Conservation (phyloP, 441 rosid species). For the Pelargonium fulgidum region DNA sequence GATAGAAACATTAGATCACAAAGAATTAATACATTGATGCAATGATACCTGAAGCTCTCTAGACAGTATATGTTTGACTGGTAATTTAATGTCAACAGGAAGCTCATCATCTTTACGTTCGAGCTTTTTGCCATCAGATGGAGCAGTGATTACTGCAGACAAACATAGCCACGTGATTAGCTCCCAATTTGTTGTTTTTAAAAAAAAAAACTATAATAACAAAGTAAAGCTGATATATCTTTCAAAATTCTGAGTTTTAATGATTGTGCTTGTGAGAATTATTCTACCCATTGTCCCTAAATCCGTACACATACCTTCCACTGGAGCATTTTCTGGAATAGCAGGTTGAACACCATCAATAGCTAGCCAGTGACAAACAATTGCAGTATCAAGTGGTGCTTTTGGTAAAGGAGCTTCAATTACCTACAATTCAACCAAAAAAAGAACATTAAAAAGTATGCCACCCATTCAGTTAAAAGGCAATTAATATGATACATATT, state of each 20-base stretch:
- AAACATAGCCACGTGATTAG: constrained; percentile 25
- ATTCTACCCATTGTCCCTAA: constrained; percentile 6
- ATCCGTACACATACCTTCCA: constrained; percentile 50
- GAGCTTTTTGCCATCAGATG: constrained; percentile 43
- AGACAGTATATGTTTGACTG: constrained; percentile 76
- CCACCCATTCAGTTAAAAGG: constrained; percentile 7
- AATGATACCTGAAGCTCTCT: constrained; percentile 79
- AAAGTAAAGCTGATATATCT: background rate
- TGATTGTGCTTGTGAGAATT: background rate
- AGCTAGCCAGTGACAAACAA: constrained; percentile 91
- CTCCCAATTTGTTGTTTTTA: background rate
- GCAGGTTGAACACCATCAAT: constrained; percentile 95
- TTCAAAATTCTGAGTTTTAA: constrained; percentile 4
- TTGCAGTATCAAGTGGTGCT: constrained; percentile 78
- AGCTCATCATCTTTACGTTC: constrained; percentile 54
- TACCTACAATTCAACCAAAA: constrained; percentile 42
- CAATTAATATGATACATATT: constrained; percentile 8
- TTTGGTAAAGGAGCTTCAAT: constrained; percentile 96
- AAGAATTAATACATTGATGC: background rate
- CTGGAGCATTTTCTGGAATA: constrained; percentile 87
- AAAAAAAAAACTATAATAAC: constrained; percentile 2
- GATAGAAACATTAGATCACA: constrained; percentile 9
- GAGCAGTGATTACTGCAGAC: constrained; percentile 56
- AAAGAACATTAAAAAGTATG: constrained; percentile 15
- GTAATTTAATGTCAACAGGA: constrained; percentile 73